Conservation (phyloP, 2,329 filamentous ascomycete species). For the Colletotrichum sublineola region DNA sequence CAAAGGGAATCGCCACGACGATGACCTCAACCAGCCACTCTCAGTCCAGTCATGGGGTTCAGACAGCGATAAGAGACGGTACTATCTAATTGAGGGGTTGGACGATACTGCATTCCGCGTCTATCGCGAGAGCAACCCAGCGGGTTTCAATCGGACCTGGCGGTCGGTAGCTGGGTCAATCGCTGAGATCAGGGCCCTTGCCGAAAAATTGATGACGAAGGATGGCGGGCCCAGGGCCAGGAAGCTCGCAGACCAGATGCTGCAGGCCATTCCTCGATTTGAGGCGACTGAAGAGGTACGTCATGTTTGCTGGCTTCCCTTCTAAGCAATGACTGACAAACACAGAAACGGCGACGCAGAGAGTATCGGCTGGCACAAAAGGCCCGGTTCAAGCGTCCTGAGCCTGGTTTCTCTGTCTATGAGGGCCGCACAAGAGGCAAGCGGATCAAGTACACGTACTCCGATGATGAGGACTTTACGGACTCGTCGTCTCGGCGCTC, state of each 20-base stretch:
- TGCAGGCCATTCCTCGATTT: conserved; percentile 85
- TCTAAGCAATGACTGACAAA: conserved; percentile 2
- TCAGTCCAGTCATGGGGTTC: conserved; percentile 92
- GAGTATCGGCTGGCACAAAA: conserved; percentile 91
- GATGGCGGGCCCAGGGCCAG: conserved; percentile 88
- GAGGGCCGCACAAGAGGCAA: conserved; percentile 97
- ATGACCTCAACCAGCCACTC: conserved; percentile 84
- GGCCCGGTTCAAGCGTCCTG: conserved; percentile 87
- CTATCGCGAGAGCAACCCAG: conserved; percentile 92
- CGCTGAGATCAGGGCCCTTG: conserved; percentile 82
- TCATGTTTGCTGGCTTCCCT: conserved; percentile 5
- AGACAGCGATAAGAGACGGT: conserved; percentile 91
- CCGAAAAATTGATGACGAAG: conserved; percentile 79
- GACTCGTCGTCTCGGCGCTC: conserved; percentile 76
- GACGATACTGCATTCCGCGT: conserved; percentile 95
- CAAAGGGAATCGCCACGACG: conserved; percentile 86
- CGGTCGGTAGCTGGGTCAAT: conserved; percentile 93
- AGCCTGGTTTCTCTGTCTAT: conserved; percentile 92
- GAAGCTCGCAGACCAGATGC: conserved; percentile 82
- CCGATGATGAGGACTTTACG: conserved; percentile 82
- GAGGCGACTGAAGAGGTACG: conserved; percentile 90
- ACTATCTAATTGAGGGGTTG: conserved; percentile 92
- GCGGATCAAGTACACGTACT: conserved; percentile 95
- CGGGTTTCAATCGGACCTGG: conserved; percentile 83
- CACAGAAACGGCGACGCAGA: conserved; percentile 88